Conservation (phyloP, 2,329 filamentous ascomycete genomes). For the Claviceps spartinae region DNA sequence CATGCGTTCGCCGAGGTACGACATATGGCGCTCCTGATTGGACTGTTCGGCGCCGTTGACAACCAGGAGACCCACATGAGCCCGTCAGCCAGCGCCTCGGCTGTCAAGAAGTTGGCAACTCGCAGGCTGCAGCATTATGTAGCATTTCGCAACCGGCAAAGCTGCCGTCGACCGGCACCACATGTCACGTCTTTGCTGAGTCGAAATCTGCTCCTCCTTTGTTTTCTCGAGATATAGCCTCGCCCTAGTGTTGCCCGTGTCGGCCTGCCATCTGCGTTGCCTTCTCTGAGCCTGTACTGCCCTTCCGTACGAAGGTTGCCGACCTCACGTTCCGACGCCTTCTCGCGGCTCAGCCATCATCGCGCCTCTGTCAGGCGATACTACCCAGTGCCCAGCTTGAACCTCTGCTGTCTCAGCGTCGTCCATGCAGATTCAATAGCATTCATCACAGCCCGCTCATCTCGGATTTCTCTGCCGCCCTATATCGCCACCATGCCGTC, state of each 20-base stretch:
- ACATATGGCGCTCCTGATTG: not conserved
- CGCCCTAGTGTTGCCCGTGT: no score
- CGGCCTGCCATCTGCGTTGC: not conserved
- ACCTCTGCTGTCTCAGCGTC: not conserved
- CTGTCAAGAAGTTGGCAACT: not conserved
- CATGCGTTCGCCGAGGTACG: no score
- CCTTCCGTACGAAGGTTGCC: not conserved
- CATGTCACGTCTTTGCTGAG: no score
- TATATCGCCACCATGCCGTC: slow-evolving; percentile 25
- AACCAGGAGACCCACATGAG: not conserved
- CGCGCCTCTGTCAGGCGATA: not conserved
- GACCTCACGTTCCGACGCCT: not conserved
- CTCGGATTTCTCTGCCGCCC: not conserved
- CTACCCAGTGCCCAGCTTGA: not conserved
- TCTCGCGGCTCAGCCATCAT: not conserved
- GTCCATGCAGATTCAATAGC: not conserved
- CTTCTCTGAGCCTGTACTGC: not conserved
- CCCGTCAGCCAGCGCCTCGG: not conserved
- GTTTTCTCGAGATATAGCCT: no score
- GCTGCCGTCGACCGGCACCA: not conserved
- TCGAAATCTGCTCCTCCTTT: not conserved
- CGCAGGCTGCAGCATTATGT: not conserved
- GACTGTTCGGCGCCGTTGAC: not conserved
- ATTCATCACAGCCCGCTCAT: not conserved
- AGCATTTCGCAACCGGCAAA: not conserved